Percentiles rank a stretch among this genome's conserved stretches.
Conservation (phyloP, 73 alveolate genomes). For the Breviolum minutum region DNA sequence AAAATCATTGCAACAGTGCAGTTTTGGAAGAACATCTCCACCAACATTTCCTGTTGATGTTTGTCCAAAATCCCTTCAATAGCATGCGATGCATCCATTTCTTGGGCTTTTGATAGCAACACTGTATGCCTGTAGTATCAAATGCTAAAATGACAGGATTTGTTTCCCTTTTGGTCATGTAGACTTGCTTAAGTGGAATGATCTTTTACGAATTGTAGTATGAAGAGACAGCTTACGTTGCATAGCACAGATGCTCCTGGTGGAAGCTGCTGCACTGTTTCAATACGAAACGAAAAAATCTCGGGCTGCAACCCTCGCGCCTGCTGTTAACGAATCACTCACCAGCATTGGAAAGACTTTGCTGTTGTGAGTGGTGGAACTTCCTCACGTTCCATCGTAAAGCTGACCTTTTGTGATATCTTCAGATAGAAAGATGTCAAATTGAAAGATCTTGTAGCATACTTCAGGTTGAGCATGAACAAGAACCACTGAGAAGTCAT, state of each 20-base stretch:
- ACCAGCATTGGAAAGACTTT: constrained; percentile 41
- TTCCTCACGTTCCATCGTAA: not conserved
- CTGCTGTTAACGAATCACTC: constrained; percentile 61
- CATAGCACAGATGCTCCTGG: too few species aligned
- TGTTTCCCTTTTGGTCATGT: too few species aligned
- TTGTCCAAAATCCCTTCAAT: too few species aligned
- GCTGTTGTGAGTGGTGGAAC: constrained; percentile 35
- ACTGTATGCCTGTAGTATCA: too few species aligned
- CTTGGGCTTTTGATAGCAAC: too few species aligned
- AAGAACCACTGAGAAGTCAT: not conserved
- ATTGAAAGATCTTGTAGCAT: not conserved
- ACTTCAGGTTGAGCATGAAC: too few species aligned
- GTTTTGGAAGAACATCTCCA: not conserved
- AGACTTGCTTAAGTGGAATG: too few species aligned
- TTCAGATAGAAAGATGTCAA: not conserved
- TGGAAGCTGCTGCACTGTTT: not conserved
- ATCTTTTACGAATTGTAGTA: too few species aligned
- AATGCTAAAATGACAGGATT: too few species aligned
- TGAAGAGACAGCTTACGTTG: too few species aligned
- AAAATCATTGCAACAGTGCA: not conserved
- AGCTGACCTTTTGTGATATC: not conserved
- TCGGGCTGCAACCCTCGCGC: constrained; percentile 74
- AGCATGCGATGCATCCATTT: too few species aligned
- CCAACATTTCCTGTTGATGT: too few species aligned
- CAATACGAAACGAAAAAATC: not conserved